Evolutionary conservation across 1,139 yeast genomes (phyloP).

Genomic region (Kurtzmaniella quercitrusa): DNA sequence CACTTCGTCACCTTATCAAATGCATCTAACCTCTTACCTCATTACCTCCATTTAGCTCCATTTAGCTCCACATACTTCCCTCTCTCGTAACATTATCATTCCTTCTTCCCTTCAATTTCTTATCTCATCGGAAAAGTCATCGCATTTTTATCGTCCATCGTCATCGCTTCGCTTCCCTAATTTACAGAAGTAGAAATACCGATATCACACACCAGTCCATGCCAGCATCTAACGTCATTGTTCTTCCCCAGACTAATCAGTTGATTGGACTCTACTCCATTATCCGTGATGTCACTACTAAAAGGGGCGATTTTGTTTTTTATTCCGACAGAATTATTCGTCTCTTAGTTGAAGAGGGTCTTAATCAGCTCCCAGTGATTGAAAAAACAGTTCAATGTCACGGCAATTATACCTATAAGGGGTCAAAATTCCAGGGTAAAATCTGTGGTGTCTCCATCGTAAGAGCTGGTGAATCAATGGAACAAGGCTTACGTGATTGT

Average conservation of each 20-base stretch:
- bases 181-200: too few species aligned
- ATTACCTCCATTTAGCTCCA: too few species aligned
- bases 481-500: constrained; percentile 92
- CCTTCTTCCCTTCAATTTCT: not conserved
- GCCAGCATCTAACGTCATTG: constrained; percentile 48
- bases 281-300: constrained; percentile 75
- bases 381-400: constrained; percentile 67
- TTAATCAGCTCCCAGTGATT: constrained; percentile 86
- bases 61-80: too few species aligned
- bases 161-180: not conserved
- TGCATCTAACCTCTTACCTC: too few species aligned
- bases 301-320: constrained; percentile 88
- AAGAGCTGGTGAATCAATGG: constrained; percentile 98
- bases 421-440: constrained; percentile 83
- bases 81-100: not conserved
- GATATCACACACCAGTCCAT: too few species aligned
- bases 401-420: constrained; percentile 66
- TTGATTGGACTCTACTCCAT: constrained; percentile 82
- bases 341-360: constrained; percentile 87
- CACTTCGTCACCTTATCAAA: too few species aligned
- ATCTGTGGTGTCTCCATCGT: constrained; percentile 97
- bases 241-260: constrained; percentile 87
- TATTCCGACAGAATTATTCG: constrained; percentile 93
- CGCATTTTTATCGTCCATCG: not conserved
- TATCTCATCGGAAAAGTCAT: not conserved